These are phyloP conservation scores for Anisogramma anomala DNA, from an alignment of 2,329 filamentous ascomycete species.

Conservation along the genomic window DNA sequence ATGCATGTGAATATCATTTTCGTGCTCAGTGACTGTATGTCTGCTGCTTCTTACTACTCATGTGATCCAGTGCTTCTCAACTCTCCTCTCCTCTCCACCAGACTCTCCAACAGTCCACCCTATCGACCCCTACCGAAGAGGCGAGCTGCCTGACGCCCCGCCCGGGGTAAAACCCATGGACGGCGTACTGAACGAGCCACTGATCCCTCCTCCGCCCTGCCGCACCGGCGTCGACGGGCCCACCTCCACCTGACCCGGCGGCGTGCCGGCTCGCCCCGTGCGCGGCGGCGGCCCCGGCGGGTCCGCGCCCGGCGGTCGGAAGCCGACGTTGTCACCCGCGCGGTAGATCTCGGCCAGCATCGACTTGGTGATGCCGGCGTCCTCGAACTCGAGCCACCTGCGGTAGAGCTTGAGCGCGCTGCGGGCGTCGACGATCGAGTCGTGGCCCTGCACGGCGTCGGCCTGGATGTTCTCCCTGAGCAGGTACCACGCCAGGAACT, in stretches of 20 bases:
- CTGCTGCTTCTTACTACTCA: not conserved
- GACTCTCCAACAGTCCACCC: too few relatives aligned
- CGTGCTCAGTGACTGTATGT: too few relatives aligned
- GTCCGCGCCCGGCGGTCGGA: slow-evolving; percentile 9
- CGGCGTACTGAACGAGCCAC: not conserved
- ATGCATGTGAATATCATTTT: too few relatives aligned
- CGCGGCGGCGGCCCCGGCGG: slow-evolving; percentile 1
- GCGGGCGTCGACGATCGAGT: slow-evolving; percentile 88
- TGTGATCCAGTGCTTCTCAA: not conserved
- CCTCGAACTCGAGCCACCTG: slow-evolving; percentile 81
- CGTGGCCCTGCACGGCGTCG: slow-evolving; percentile 80
- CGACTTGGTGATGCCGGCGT: slow-evolving; percentile 69
- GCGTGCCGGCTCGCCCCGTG: slow-evolving; percentile 2
- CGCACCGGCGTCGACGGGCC: slow-evolving; percentile 11
- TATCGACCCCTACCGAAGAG: slow-evolving; percentile 1
- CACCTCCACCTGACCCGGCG: slow-evolving; percentile 5
- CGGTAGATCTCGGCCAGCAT: slow-evolving; percentile 82
- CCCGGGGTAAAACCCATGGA: slow-evolving; percentile 10
- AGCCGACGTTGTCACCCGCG: slow-evolving; percentile 21
- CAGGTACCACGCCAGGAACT: slow-evolving; percentile 83
- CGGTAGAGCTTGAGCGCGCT: slow-evolving; percentile 81
- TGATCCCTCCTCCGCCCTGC: slow-evolving; percentile 1
- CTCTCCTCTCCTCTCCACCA: not conserved
- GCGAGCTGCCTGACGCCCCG: slow-evolving; percentile 1
- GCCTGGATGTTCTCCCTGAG: slow-evolving; percentile 91